phyloP scores from a whole-genome alignment of 2,329 filamentous ascomycete genomes.

The Fusarium musae region DNA sequence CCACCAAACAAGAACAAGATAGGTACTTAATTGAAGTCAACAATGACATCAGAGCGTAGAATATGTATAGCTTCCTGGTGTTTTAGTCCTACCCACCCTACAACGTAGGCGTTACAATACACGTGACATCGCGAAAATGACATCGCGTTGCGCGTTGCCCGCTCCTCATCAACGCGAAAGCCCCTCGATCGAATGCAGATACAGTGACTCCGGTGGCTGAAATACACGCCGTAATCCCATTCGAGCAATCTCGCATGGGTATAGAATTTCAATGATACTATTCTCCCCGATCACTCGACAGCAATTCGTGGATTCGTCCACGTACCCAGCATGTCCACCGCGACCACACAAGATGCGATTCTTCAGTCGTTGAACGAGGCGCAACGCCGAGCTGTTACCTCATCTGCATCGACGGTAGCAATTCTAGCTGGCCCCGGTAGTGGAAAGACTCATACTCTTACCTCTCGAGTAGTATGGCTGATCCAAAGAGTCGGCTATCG shows the following conservation, averaged over 20 bases:
- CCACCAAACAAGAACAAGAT: background rate
- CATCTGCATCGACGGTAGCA: slow-evolving; percentile 65
- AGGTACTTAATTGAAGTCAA: background rate
- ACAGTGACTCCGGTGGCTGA: background rate
- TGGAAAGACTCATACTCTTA: slow-evolving; percentile 96
- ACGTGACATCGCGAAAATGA: slow-evolving; percentile 30
- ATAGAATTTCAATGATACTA: slow-evolving; percentile 24
- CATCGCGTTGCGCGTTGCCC: slow-evolving; percentile 22
- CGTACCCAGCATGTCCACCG: slow-evolving; percentile 45
- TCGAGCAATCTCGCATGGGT: background rate
- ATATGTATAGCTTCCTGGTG: too few species aligned
- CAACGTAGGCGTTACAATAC: background rate
- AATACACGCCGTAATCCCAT: background rate
- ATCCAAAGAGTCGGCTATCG: slow-evolving; percentile 76
- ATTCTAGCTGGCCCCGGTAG: slow-evolving; percentile 76
- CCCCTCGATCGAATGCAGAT: background rate
- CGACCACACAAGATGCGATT: slow-evolving; percentile 48
- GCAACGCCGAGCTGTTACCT: slow-evolving; percentile 66
- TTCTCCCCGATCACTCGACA: slow-evolving; percentile 5
- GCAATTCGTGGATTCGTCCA: slow-evolving; percentile 35
- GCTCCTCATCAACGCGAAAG: background rate
- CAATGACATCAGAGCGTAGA: background rate
- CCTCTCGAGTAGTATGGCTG: slow-evolving; percentile 90
- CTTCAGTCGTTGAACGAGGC: slow-evolving; percentile 64
- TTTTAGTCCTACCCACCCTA: background rate